Conservation (phyloP, 768 basidiomycete species). For the Cubamyces lactineus region DNA sequence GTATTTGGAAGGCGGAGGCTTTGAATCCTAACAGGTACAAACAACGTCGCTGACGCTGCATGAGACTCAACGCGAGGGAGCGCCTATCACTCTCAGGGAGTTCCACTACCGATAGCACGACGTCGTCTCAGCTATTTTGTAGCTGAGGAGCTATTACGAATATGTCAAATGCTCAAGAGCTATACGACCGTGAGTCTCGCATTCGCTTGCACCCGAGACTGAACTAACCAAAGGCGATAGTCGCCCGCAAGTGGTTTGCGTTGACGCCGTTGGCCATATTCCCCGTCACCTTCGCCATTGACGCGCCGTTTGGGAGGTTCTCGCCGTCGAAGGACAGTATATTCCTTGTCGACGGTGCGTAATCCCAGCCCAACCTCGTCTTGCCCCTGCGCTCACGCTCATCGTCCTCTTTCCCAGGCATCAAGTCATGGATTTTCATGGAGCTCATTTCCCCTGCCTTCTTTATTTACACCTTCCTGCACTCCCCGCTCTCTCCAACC, state of each 20-base stretch:
- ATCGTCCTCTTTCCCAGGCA: slow-evolving; percentile 39
- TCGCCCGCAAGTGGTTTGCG: slow-evolving; percentile 48
- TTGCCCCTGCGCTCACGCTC: not conserved
- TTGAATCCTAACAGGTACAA: slow-evolving; percentile 10
- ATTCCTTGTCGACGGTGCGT: slow-evolving; percentile 61
- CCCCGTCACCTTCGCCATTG: slow-evolving; percentile 51
- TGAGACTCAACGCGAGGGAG: not conserved
- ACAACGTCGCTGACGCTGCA: slow-evolving; percentile 4
- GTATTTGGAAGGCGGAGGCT: slow-evolving; percentile 5
- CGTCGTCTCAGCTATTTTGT: not conserved
- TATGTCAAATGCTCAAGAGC: not conserved
- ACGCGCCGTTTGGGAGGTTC: slow-evolving; percentile 87
- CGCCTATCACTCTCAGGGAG: not conserved
- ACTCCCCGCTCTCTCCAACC: slow-evolving; percentile 49
- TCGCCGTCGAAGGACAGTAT: slow-evolving; percentile 47
- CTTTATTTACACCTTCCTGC: slow-evolving; percentile 54
- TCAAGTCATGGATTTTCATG: slow-evolving; percentile 76
- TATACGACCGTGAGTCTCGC: slow-evolving; percentile 16
- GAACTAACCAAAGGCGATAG: slow-evolving; percentile 28
- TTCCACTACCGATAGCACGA: not conserved
- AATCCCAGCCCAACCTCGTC: too few species aligned
- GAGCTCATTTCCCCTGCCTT: slow-evolving; percentile 64
- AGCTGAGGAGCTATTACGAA: not conserved
- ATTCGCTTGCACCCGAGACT: too few species aligned
- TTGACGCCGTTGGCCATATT: slow-evolving; percentile 40